A percentile compares a stretch with the other conserved stretches of the same genome.
Evolutionary conservation across 768 basidiomycete species (phyloP).

Genomic region (Lactarius deliciosus): DNA sequence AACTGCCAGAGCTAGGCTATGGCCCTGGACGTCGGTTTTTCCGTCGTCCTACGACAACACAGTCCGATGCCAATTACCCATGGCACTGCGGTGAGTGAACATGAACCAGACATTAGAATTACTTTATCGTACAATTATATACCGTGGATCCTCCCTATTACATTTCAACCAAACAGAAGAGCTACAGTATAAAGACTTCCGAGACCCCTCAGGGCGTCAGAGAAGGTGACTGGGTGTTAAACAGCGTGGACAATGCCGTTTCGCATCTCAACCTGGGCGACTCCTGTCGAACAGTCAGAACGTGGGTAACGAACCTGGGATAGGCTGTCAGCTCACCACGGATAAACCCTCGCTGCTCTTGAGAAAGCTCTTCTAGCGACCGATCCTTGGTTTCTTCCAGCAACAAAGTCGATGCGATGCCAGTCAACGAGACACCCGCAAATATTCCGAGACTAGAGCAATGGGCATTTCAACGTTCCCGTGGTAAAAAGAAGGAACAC

Average conservation of each 20-base stretch:
- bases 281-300: slow-evolving; percentile 9
- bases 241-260: not conserved
- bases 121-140: not conserved
- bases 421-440: slow-evolving; percentile 46
- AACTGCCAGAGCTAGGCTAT: not conserved
- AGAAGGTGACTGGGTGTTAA: not conserved
- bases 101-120: not conserved
- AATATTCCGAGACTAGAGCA: slow-evolving; percentile 42
- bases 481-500: slow-evolving; percentile 8
- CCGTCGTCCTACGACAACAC: too few species aligned
- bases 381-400: slow-evolving; percentile 43
- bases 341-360: slow-evolving; percentile 37
- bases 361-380: slow-evolving; percentile 38
- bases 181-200: too few species aligned
- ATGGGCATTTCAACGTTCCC: not conserved
- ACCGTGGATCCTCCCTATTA: too few species aligned
- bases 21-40: too few species aligned
- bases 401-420: slow-evolving; percentile 43
- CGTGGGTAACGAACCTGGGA: not conserved
- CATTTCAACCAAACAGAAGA: too few species aligned
- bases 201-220: not conserved
- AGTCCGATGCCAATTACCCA: not conserved
- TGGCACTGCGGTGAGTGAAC: too few species aligned
- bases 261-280: not conserved
- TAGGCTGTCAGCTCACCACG: not conserved